Conservation (phyloP, 768 basidiomycete genomes). For the Russula compacta region DNA sequence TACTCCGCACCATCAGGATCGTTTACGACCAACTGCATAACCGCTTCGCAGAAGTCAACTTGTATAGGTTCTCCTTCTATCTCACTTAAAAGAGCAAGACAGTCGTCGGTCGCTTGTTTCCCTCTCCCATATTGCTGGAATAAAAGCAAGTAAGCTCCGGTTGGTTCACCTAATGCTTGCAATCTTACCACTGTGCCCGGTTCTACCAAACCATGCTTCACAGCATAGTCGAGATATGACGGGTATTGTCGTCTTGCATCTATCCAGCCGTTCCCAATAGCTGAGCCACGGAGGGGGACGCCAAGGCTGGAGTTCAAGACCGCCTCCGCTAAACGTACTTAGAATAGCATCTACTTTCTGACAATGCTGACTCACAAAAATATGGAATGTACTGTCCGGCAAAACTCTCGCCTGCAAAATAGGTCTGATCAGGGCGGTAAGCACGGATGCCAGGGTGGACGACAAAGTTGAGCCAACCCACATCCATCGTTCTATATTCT, state of each 20-base stretch:
- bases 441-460: not conserved
- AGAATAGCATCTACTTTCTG: not conserved
- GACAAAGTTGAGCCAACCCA: slow-evolving; percentile 33
- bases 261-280: slow-evolving; percentile 99
- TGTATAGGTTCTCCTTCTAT: slow-evolving; percentile 48
- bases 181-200: slow-evolving; percentile 52
- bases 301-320: slow-evolving; percentile 53
- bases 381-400: slow-evolving; percentile 98
- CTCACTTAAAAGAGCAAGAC: slow-evolving; percentile 39
- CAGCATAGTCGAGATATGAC: slow-evolving; percentile 78
- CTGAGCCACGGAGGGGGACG: slow-evolving; percentile 63
- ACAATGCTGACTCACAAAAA: slow-evolving; percentile 48
- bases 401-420: slow-evolving; percentile 91
- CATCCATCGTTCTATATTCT: slow-evolving; percentile 74
- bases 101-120: slow-evolving; percentile 49
- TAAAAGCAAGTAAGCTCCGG: not conserved
- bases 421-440: slow-evolving; percentile 52
- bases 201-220: slow-evolving; percentile 71
- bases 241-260: slow-evolving; percentile 84
- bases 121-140: slow-evolving; percentile 51
- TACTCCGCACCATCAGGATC: slow-evolving; percentile 3
- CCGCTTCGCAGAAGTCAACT: slow-evolving; percentile 46
- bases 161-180: not conserved
- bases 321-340: slow-evolving; percentile 51
- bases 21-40: slow-evolving; percentile 39